Conservation (phyloP, 192 early-diverging fungal genomes). For the Diversispora eburnea region DNA sequence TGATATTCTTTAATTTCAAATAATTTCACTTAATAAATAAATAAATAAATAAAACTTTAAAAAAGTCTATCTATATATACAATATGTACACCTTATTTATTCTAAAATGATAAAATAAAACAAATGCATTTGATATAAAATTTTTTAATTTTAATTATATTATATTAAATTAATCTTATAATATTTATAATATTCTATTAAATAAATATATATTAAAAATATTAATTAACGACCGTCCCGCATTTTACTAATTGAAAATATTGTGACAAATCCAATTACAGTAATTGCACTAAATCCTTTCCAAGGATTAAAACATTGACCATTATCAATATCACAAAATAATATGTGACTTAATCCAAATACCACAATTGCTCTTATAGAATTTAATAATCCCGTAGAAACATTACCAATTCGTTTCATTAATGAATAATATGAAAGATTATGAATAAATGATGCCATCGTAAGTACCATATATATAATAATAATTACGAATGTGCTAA, state of each 20-base stretch:
- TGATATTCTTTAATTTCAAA: too few species aligned
- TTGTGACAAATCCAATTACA: slow-evolving; percentile 52
- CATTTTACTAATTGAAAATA: slow-evolving; percentile 39
- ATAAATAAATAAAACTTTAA: too few species aligned
- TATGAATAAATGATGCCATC: slow-evolving; percentile 46
- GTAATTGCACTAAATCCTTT: slow-evolving; percentile 49
- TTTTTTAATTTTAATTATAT: too few species aligned
- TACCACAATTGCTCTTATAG: slow-evolving; percentile 52
- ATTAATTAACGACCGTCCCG: not conserved
- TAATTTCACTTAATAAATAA: too few species aligned
- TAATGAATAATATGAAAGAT: slow-evolving; percentile 54
- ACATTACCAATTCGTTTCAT: slow-evolving; percentile 53
- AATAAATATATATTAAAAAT: not conserved
- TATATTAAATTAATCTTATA: not conserved
- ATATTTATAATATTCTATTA: not conserved
- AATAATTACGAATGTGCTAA: slow-evolving; percentile 30
- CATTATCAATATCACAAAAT: slow-evolving; percentile 49
- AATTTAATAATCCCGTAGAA: slow-evolving; percentile 55
- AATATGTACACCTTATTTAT: too few species aligned
- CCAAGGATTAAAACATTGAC: slow-evolving; percentile 58
- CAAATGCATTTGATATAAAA: too few species aligned
- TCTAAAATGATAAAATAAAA: too few species aligned
- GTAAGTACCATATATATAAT: slow-evolving; percentile 41
- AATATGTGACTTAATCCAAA: slow-evolving; percentile 56
- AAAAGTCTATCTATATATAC: too few species aligned